phyloP scores from a whole-genome alignment of 305 asterid species.

The Solanum hybrid region DNA sequence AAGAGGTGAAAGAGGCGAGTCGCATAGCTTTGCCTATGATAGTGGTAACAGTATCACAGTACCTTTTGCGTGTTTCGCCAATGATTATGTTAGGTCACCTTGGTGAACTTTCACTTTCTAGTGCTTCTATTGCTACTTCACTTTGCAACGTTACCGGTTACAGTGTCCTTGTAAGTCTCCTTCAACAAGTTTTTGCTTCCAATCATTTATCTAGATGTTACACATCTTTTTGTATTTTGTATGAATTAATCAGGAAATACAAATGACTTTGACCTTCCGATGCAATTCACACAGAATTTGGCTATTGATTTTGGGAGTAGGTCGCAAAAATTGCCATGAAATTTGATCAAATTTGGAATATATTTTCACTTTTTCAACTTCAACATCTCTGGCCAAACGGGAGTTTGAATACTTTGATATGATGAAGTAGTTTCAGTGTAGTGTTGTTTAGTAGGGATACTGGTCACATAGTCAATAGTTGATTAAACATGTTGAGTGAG shows the following conservation, averaged over 20 bases:
- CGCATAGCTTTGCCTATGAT: constrained; percentile 51
- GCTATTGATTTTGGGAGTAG: background rate
- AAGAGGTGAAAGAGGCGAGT: constrained; percentile 39
- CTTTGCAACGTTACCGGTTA: constrained; percentile 44
- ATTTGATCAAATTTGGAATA: background rate
- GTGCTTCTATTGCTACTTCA: constrained; percentile 50
- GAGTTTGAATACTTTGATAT: too few species aligned
- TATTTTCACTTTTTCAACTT: too few species aligned
- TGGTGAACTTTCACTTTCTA: constrained; percentile 46
- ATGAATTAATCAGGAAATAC: background rate
- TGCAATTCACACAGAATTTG: background rate
- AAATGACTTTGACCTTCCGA: background rate
- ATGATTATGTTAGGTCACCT: constrained; percentile 66
- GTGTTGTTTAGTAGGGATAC: background rate
- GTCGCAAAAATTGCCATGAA: background rate
- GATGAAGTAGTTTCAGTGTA: background rate
- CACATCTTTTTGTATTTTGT: background rate
- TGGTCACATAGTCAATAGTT: background rate
- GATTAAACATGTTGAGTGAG: background rate
- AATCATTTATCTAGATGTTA: background rate
- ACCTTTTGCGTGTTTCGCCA: constrained; percentile 30
- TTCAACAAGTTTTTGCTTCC: background rate
- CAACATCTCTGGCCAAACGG: too few species aligned
- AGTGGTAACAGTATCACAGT: constrained; percentile 43
- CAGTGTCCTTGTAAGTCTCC: constrained; percentile 36